phyloP scores from a whole-genome alignment of 2,329 filamentous ascomycete genomes.

The Exophiala sp. region DNA sequence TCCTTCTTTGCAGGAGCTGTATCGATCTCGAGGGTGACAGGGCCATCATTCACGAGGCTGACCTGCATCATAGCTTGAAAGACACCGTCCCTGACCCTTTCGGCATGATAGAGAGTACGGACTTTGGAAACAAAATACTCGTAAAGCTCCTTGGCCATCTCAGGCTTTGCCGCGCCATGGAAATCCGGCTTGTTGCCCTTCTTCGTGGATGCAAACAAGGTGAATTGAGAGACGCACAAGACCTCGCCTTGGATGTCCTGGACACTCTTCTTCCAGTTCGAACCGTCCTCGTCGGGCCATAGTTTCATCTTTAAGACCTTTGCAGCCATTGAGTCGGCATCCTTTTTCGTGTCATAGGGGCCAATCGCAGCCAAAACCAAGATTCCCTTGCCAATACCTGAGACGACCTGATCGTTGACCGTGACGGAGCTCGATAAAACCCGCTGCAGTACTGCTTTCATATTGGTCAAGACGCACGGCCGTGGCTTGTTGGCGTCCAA shows the following conservation, averaged over 20 bases:
- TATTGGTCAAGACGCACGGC: constrained; percentile 39
- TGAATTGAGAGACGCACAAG: constrained; percentile 98
- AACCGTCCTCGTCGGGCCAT: constrained; percentile 78
- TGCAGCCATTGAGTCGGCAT: constrained; percentile 75
- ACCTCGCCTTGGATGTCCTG: constrained; percentile 86
- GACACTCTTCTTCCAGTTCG: constrained; percentile 85
- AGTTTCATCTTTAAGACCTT: constrained; percentile 88
- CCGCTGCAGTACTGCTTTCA: constrained; percentile 80
- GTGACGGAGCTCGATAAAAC: constrained; percentile 95
- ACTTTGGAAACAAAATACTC: constrained; percentile 78
- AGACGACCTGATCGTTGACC: constrained; percentile 85
- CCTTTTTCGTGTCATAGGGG: constrained; percentile 84
- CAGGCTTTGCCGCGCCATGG: constrained; percentile 75
- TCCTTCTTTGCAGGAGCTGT: constrained; percentile 44
- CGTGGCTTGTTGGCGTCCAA: too few species aligned
- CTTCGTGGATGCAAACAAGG: constrained; percentile 84
- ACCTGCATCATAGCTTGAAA: constrained; percentile 99
- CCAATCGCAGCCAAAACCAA: constrained; percentile 89
- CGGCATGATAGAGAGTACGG: constrained; percentile 64
- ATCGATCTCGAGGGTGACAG: constrained; percentile 49
- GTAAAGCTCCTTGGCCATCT: constrained; percentile 77
- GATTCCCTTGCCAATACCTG: constrained; percentile 83
- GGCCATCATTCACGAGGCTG: constrained; percentile 79
- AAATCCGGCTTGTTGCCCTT: constrained; percentile 96
- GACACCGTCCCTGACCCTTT: constrained; percentile 86